Evolutionary conservation across 2,329 filamentous ascomycete genomes (phyloP), one percentile per base, ranked within the genome.

Genomic region (Trichoderma citrinoviride): DNA sequence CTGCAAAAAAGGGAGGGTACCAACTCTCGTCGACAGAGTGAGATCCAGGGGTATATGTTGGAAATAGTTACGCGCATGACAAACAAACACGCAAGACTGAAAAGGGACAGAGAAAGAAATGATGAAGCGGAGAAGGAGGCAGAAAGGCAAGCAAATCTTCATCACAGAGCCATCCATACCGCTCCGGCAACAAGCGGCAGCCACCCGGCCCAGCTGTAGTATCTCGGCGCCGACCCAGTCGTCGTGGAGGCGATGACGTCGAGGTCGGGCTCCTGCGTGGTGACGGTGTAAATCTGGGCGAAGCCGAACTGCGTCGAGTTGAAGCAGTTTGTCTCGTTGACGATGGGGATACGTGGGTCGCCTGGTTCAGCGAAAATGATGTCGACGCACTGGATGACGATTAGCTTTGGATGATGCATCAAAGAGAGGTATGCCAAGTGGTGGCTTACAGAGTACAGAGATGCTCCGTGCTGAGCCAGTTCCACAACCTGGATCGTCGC

Each of bases 401-500:
- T 65, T 49, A 41, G 44, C 14, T 27, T 40, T 50, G 12, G n/a
- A 6, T 15, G 27, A n/a, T n/a, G 3, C 7, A 29, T 10, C 1
- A 12, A n/a, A 5, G 1, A 23, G 29, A 17, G 0, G 15, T 23
- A 5, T 5, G 1, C 23, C 21, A 23, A 23, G 44, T 3, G 5
- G 23, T 17, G 21, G 49, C 89, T 70, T 81, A 93, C 91, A 67
- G 90, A 93, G 74, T 89, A 97, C 44, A 97, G 77, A 5, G 91
- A 83, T 1, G 92, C 93, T 3, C 93, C 93, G 73, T 97, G 93
- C 66, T 91, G 81, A 15, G 93, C 93, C 7, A 87, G 78, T 81
- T 96, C 92, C 27, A 97, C 88, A 3, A 97, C 78, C 74, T 97
- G 93, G 65, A 97, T 95, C 0, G 93, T 97, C 25, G 92, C 93